Conservation (phyloP, 805 yeast genomes). For the Candida lessepsii region DNA sequence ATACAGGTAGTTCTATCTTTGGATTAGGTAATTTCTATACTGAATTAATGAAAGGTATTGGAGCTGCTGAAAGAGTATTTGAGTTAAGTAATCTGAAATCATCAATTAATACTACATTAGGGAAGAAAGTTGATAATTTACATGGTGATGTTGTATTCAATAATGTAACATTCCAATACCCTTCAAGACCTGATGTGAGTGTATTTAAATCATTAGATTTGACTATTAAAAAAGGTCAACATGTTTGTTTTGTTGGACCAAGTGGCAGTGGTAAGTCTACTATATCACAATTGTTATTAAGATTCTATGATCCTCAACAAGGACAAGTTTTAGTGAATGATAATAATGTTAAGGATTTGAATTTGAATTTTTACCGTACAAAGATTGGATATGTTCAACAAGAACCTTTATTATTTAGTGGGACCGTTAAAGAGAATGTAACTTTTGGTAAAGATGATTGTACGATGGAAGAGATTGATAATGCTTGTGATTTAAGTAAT, state of each 20-base stretch:
- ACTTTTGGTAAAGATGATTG: constrained; percentile 68
- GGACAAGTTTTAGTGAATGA: constrained; percentile 70
- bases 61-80: constrained; percentile 90
- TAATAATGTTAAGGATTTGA: constrained; percentile 59
- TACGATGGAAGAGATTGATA: constrained; percentile 54
- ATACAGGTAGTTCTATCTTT: constrained; percentile 88
- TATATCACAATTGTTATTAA: constrained; percentile 68
- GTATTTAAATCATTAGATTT: constrained; percentile 61
- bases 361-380: constrained; percentile 69
- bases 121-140: constrained; percentile 44
- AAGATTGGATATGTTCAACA: constrained; percentile 90
- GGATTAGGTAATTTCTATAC: constrained; percentile 90
- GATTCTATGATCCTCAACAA: constrained; percentile 75
- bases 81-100: constrained; percentile 83
- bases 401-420: constrained; percentile 86
- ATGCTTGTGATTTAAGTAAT: constrained; percentile 70
- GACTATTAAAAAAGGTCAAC: constrained; percentile 72
- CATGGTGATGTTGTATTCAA: constrained; percentile 61
- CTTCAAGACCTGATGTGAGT: constrained; percentile 71
- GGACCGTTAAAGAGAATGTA: constrained; percentile 80
- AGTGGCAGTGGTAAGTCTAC: constrained; percentile 96
- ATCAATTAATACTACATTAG: constrained; percentile 62
- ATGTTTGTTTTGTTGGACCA: constrained; percentile 94
- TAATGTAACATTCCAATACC: constrained; percentile 71
- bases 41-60: constrained; percentile 95